These are phyloP conservation scores for Trichopus zeylanicus DNA, from an alignment of 116 monocot species.

Conservation along the genomic window DNA sequence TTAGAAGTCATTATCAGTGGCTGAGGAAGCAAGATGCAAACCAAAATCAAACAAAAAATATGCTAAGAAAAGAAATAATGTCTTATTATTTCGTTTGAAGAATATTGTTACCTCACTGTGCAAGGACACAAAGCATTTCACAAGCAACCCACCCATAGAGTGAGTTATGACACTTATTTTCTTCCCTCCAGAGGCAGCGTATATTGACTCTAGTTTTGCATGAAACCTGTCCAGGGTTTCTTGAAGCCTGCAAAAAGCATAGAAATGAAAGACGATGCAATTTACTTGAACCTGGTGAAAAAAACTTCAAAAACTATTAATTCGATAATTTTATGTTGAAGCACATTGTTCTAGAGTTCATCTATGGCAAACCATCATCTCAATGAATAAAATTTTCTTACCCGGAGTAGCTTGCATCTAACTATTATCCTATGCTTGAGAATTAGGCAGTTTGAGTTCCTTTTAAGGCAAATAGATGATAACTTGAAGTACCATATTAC, in stretches of 20 bases:
- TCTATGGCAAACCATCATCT: neutral
- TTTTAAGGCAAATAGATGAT: too few species aligned
- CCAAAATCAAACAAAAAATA: too few species aligned
- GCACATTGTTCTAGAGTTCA: too few species aligned
- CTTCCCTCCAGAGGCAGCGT: slow-evolving; percentile 61
- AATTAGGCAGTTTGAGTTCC: too few species aligned
- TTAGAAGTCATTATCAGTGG: neutral
- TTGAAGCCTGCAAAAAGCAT: slow-evolving; percentile 81
- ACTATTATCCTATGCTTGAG: too few species aligned
- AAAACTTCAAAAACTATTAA: neutral
- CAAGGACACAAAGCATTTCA: slow-evolving; percentile 82
- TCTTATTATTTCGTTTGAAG: too few species aligned
- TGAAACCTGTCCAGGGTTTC: slow-evolving; percentile 73
- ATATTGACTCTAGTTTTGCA: slow-evolving; percentile 67
- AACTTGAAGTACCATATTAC: too few species aligned
- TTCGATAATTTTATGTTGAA: too few species aligned
- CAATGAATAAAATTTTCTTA: neutral
- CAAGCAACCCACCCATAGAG: slow-evolving; percentile 96
- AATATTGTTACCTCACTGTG: slow-evolving; percentile 82
- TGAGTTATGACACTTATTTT: slow-evolving; percentile 84
- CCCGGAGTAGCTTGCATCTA: too few species aligned
- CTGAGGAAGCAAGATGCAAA: too few species aligned
- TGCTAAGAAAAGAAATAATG: neutral
- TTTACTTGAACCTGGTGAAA: too few species aligned
- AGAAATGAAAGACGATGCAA: too few species aligned